These are phyloP conservation scores for Talaromyces rugulosus DNA, from an alignment of 2,329 filamentous ascomycete species.

Conservation along the genomic window DNA sequence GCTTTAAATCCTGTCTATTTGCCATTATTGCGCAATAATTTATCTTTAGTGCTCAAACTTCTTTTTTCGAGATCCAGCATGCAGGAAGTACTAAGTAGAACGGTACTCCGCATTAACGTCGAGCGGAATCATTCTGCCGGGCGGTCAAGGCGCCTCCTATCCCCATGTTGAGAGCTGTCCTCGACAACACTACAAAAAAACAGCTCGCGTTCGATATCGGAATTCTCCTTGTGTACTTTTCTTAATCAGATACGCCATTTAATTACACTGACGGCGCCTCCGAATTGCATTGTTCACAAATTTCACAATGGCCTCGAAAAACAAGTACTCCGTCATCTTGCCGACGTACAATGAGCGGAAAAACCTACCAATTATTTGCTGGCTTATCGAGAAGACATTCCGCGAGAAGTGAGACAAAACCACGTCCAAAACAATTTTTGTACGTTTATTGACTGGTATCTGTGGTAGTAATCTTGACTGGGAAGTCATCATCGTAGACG, in stretches of 20 bases:
- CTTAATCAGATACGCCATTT: background rate
- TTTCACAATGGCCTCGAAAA: conserved; percentile 40
- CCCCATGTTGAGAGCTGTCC: conserved; percentile 26
- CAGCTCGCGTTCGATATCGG: background rate
- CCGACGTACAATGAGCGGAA: conserved; percentile 98
- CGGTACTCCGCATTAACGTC: background rate
- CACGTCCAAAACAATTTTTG: background rate
- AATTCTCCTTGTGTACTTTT: background rate
- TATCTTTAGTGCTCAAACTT: background rate
- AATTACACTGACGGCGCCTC: background rate
- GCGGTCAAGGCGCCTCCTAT: conserved; percentile 21
- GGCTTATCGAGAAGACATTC: conserved; percentile 90
- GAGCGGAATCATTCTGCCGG: conserved; percentile 20
- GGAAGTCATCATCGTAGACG: conserved; percentile 97
- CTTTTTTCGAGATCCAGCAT: background rate
- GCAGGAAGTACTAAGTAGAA: background rate
- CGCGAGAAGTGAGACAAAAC: conserved; percentile 65
- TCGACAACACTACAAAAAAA: conserved; percentile 7
- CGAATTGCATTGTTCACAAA: conserved; percentile 2
- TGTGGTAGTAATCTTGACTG: conserved; percentile 75
- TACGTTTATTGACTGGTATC: conserved; percentile 1
- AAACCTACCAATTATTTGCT: conserved; percentile 93
- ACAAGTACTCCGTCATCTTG: conserved; percentile 96
- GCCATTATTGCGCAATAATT: conserved; percentile 17
- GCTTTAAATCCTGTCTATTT: conserved; percentile 19